These are phyloP conservation scores for Gossypium australe DNA, from an alignment of 345 rosid species.

Conservation along the genomic window DNA sequence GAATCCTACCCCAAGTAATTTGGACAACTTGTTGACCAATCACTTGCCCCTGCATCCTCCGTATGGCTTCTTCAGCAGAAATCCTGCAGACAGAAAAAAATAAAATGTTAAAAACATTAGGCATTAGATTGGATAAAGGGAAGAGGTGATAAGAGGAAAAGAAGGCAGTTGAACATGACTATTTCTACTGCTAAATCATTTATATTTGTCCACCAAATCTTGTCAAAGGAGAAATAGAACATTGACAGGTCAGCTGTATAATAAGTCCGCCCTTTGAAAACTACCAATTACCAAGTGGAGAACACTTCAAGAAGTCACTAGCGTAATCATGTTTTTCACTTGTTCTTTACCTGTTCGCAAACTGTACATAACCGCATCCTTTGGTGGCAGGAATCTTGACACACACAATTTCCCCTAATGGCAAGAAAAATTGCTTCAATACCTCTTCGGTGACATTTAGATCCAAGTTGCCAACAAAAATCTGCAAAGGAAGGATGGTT, in stretches of 20 bases:
- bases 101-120: background rate
- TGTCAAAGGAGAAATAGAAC: background rate
- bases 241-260: conserved; percentile 10
- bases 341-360: conserved; percentile 50
- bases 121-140: background rate
- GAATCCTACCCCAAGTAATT: conserved; percentile 55
- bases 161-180: background rate
- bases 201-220: conserved; percentile 8
- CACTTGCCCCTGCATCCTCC: conserved; percentile 88
- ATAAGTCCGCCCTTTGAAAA: background rate
- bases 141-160: background rate
- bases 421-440: conserved; percentile 62
- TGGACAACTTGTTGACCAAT: conserved; percentile 65
- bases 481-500: conserved; percentile 41
- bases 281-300: background rate
- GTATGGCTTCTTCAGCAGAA: conserved; percentile 90
- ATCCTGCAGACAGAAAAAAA: conserved; percentile 31
- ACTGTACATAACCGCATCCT: conserved; percentile 90
- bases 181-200: background rate
- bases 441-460: conserved; percentile 81
- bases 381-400: conserved; percentile 82
- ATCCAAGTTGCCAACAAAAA: conserved; percentile 75
- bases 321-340: background rate
- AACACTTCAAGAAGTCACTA: background rate
- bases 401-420: conserved; percentile 67